Conservation (phyloP, 352 stramenopile species). For the Globisporangium cylindrosporum region DNA sequence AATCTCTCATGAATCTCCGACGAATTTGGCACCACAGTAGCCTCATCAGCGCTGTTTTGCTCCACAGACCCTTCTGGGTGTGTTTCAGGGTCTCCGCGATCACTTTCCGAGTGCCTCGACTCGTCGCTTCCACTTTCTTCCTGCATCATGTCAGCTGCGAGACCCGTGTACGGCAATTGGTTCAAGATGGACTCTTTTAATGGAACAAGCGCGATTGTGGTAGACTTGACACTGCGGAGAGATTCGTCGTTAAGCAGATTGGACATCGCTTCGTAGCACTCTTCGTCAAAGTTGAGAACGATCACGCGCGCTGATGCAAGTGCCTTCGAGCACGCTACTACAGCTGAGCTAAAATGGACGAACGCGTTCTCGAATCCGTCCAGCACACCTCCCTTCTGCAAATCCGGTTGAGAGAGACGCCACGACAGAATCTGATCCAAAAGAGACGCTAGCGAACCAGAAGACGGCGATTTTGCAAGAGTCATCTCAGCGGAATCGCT, state of each 20-base stretch:
- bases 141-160: slow-evolving; percentile 14
- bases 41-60: background rate
- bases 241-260: slow-evolving; percentile 17
- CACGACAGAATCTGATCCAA: slow-evolving; percentile 61
- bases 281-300: slow-evolving; percentile 62
- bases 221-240: slow-evolving; percentile 4
- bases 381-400: slow-evolving; percentile 64
- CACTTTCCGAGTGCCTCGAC: background rate
- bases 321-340: slow-evolving; percentile 36
- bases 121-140: background rate
- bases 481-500: background rate
- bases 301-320: slow-evolving; percentile 49
- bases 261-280: slow-evolving; percentile 57
- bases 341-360: slow-evolving; percentile 31
- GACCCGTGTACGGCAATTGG: background rate
- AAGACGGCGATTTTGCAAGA: slow-evolving; percentile 2
- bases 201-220: slow-evolving; percentile 3
- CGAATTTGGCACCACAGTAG: background rate
- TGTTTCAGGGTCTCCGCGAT: background rate
- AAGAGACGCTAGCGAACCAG: slow-evolving; percentile 30
- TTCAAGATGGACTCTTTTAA: slow-evolving; percentile 13
- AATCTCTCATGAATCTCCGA: slow-evolving; percentile 9
- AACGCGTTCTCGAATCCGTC: slow-evolving; percentile 73
- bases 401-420: slow-evolving; percentile 56
- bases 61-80: background rate